phyloP scores from a whole-genome alignment of 768 basidiomycete genomes.

The Calvatia gigantea region DNA sequence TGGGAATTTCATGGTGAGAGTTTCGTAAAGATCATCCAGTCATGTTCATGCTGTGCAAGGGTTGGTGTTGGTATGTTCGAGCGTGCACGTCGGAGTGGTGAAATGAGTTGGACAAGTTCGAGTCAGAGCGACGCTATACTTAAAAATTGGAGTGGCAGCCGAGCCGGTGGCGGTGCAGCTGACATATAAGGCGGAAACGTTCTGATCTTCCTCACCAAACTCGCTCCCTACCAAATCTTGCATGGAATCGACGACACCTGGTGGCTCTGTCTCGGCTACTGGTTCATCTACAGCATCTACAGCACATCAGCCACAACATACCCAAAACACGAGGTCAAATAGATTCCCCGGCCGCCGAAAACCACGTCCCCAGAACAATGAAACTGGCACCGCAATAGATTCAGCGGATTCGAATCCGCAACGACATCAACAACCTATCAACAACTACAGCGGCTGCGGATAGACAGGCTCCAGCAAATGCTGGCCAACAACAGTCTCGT shows the following conservation, averaged over 20 bases:
- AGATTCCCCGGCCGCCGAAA: not conserved
- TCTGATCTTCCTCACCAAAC: not conserved
- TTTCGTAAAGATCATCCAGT: not conserved
- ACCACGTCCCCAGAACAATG: slow-evolving; percentile 2
- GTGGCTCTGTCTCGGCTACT: not conserved
- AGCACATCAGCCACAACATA: not conserved
- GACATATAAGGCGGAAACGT: not conserved
- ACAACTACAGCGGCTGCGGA: not conserved
- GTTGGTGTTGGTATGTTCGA: not conserved
- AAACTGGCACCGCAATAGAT: not conserved
- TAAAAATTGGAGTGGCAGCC: not conserved
- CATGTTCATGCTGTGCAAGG: not conserved
- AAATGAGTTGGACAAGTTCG: not conserved
- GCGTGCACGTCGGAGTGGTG: not conserved
- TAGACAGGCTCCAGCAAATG: not conserved
- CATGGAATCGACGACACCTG: slow-evolving; percentile 4
- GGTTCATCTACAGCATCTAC: not conserved
- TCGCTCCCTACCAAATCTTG: not conserved
- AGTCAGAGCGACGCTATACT: not conserved
- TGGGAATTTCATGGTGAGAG: not conserved
- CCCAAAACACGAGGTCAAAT: not conserved
- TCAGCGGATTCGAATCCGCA: not conserved
- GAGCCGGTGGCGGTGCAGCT: slow-evolving; percentile 9
- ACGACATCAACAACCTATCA: not conserved
- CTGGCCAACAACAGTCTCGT: not conserved